phyloP scores from a whole-genome alignment of 345 rosid genomes.

The Excoecaria agallocha region DNA sequence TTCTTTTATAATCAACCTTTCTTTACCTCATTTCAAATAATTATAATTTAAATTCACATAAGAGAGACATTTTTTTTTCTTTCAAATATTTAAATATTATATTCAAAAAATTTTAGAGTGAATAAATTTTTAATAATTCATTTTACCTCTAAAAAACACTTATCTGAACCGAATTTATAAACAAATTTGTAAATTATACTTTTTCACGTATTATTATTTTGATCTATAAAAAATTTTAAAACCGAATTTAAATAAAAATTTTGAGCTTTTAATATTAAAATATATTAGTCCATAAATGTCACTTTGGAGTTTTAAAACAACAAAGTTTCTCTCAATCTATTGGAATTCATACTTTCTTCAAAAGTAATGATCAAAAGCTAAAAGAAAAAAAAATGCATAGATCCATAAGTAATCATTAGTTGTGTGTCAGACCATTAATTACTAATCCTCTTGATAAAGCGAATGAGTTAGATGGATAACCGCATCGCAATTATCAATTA shows the following conservation, averaged over 20 bases:
- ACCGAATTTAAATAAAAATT: not conserved
- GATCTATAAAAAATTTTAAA: no score
- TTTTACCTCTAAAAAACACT: no score
- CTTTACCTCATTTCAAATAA: no score
- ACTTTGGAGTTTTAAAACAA: not conserved
- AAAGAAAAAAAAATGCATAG: not conserved
- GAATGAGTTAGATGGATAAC: slow-evolving; percentile 3
- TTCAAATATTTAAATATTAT: no score
- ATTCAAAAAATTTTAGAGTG: no score
- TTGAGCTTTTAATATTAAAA: not conserved
- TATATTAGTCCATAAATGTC: not conserved
- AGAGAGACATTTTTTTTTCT: no score
- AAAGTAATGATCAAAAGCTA: slow-evolving; percentile 13
- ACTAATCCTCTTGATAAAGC: slow-evolving; percentile 4
- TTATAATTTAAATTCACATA: no score
- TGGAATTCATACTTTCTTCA: not conserved
- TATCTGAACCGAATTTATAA: no score
- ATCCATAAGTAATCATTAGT: slow-evolving; percentile 7
- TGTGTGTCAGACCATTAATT: not conserved
- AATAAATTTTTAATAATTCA: no score
- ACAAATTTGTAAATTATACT: no score
- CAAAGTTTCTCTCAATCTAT: slow-evolving; percentile 1
- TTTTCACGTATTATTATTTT: no score
- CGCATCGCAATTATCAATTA: not conserved
- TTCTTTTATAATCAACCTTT: no score